phyloP scores from a whole-genome alignment of 2,329 filamentous ascomycete species.

The Aspergillus sp. region DNA sequence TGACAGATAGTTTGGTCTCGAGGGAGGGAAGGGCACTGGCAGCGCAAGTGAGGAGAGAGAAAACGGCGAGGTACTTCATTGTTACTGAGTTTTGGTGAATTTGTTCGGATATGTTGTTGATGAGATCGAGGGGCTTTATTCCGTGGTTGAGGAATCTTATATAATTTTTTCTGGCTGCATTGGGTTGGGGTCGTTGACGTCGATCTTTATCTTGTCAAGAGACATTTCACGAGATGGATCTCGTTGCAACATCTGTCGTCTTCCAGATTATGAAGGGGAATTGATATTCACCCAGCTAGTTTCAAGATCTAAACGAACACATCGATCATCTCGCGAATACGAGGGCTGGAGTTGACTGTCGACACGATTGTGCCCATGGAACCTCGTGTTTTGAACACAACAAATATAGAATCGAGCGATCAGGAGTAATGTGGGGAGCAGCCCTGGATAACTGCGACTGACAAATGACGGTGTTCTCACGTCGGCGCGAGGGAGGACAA shows the following conservation, averaged over 20 bases:
- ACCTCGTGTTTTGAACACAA: background rate
- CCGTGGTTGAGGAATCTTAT: background rate
- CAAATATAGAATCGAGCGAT: background rate
- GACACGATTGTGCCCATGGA: background rate
- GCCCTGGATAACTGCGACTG: background rate
- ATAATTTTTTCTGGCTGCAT: background rate
- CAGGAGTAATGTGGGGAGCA: background rate
- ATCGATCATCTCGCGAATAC: background rate
- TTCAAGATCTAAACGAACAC: background rate
- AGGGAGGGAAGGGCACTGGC: background rate
- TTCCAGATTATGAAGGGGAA: background rate
- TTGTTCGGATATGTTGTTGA: background rate
- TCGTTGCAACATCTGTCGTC: background rate
- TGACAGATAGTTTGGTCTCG: no score
- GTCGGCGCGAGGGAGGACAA: background rate
- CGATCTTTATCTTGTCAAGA: background rate
- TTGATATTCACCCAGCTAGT: background rate
- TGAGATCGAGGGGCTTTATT: no score
- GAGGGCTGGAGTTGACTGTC: background rate
- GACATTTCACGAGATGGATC: background rate
- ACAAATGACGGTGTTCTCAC: background rate
- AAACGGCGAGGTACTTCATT: conserved; percentile 6
- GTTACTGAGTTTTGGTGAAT: background rate
- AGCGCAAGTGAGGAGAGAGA: conserved; percentile 16
- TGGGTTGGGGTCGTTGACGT: background rate